Conservation (phyloP, 2,329 filamentous ascomycete genomes). For the Fusarium agapanthi region DNA sequence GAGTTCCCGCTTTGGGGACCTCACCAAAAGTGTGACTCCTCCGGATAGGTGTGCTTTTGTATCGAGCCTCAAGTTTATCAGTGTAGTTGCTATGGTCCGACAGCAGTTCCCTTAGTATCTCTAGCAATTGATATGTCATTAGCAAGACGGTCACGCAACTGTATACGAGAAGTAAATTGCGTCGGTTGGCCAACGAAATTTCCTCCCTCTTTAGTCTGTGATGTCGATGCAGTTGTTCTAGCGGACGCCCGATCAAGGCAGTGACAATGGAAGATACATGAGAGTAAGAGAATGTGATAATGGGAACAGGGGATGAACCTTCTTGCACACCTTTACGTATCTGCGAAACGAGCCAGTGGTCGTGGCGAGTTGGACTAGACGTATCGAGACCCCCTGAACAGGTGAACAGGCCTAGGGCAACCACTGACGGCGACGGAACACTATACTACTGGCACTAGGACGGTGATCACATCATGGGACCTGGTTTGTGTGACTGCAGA, state of each 20-base stretch:
- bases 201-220: no score
- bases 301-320: not conserved
- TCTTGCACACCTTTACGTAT: not conserved
- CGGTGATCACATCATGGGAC: rapidly evolving
- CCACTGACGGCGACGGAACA: not conserved
- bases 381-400: not conserved
- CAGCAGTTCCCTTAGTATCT: not conserved
- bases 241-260: no score
- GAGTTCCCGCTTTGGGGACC: not conserved
- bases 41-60: not conserved
- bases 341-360: not conserved
- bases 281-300: not conserved
- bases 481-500: not conserved
- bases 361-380: not conserved
- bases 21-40: rapidly evolving
- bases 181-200: not conserved
- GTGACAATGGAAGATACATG: not conserved
- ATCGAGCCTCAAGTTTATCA: not conserved
- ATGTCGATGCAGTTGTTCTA: no score
- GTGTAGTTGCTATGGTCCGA: not conserved
- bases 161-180: not conserved
- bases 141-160: not conserved
- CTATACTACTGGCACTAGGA: not conserved
- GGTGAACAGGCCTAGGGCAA: not conserved
- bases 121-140: rapidly evolving